These are phyloP conservation scores for Filobasidium uniguttulatum DNA, from an alignment of 1,284 basidiomycete genomes.

Conservation along the genomic window DNA sequence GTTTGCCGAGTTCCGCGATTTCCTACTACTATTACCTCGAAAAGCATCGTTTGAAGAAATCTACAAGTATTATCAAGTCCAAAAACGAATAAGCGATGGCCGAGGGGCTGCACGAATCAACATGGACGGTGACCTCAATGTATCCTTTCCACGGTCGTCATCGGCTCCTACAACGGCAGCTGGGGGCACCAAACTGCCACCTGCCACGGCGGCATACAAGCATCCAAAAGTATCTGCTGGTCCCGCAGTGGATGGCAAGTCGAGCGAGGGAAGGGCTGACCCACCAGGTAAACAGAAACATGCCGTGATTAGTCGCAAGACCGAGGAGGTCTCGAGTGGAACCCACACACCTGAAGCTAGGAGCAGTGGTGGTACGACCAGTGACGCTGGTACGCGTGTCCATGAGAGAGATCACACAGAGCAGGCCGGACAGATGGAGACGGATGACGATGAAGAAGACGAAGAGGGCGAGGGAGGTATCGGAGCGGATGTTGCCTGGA, in stretches of 20 bases:
- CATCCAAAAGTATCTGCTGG: background rate
- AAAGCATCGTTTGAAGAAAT: slow-evolving; percentile 70
- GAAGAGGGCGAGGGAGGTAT: slow-evolving; percentile 51
- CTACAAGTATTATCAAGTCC: slow-evolving; percentile 61
- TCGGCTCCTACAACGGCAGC: background rate
- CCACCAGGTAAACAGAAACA: slow-evolving; percentile 1
- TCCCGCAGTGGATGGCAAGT: background rate
- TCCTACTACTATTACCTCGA: slow-evolving; percentile 70
- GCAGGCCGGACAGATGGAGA: slow-evolving; percentile 29
- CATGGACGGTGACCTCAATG: slow-evolving; percentile 58
- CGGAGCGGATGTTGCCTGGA: slow-evolving; percentile 57
- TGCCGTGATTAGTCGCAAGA: slow-evolving; percentile 19
- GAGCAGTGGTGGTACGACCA: too few relatives aligned
- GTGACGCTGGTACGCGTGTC: too few relatives aligned
- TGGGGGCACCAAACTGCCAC: background rate
- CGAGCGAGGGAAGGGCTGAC: background rate
- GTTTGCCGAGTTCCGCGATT: slow-evolving; percentile 79
- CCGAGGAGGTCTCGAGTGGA: too few relatives aligned
- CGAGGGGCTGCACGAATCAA: slow-evolving; percentile 62
- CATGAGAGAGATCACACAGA: too few relatives aligned
- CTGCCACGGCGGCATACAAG: background rate
- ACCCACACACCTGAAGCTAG: too few relatives aligned
- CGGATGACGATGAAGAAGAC: slow-evolving; percentile 45
- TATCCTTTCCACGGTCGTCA: slow-evolving; percentile 5
- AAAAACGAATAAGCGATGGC: slow-evolving; percentile 56